Evolutionary conservation across 1,284 basidiomycete species (phyloP).

Genomic region (Ustilago xerochloae): DNA sequence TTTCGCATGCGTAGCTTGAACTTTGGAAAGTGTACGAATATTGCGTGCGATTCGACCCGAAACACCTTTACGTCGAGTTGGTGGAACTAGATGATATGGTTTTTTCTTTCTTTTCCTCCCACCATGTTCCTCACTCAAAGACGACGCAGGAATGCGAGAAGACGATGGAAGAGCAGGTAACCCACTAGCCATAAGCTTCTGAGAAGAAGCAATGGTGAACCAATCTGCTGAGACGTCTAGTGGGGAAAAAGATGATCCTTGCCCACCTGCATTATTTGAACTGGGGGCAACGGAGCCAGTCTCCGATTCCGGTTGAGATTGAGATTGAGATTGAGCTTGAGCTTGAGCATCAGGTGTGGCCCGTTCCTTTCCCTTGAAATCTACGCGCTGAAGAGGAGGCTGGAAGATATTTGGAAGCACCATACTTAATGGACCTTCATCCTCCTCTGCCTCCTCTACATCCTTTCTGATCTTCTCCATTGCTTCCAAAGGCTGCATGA

Average conservation of each 20-base stretch:
- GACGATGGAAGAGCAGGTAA: slow-evolving; percentile 46
- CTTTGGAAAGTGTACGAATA: slow-evolving; percentile 57
- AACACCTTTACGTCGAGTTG: slow-evolving; percentile 47
- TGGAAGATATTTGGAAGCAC: slow-evolving; percentile 29
- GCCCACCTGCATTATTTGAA: neutral
- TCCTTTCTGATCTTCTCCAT: slow-evolving; percentile 31
- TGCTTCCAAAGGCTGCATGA: slow-evolving; percentile 6
- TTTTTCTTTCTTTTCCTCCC: slow-evolving; percentile 30
- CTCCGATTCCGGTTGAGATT: slow-evolving; percentile 8
- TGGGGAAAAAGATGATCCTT: no score
- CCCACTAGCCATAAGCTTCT: slow-evolving; percentile 44
- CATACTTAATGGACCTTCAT: slow-evolving; percentile 21
- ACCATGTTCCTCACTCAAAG: neutral
- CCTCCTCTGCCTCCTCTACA: slow-evolving; percentile 21
- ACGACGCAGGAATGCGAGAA: neutral
- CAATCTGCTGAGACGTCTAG: slow-evolving; percentile 41
- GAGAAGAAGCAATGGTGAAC: slow-evolving; percentile 55
- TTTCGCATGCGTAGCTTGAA: slow-evolving; percentile 61
- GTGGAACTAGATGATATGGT: slow-evolving; percentile 36
- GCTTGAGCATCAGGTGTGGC: slow-evolving; percentile 29
- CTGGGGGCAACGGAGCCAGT: slow-evolving; percentile 7
- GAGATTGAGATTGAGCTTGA: slow-evolving; percentile 8
- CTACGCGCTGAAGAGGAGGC: neutral
- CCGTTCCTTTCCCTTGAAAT: slow-evolving; percentile 50
- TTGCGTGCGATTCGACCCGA: slow-evolving; percentile 56